A percentile compares a stretch with the other conserved stretches of the same genome.
Evolutionary conservation across 2,329 filamentous ascomycete species (phyloP).

Genomic region (Calonectria hongkongensis): DNA sequence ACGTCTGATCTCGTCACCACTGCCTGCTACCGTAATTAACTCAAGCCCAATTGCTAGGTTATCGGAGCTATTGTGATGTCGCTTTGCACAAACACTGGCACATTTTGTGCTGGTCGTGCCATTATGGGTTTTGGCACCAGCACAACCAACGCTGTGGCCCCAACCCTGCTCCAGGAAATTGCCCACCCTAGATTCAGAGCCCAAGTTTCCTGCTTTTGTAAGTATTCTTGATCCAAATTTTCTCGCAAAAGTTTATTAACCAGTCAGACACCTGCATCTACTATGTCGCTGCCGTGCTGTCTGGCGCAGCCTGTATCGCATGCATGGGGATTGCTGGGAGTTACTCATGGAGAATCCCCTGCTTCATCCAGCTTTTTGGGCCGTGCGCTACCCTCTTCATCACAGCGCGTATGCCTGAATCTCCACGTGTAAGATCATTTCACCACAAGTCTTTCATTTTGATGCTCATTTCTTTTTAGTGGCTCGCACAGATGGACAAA

Average conservation of each 20-base stretch:
- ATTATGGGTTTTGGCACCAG: conserved; percentile 13
- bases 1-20: not conserved
- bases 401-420: conserved; percentile 2
- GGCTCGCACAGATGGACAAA: conserved; percentile 18
- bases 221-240: not conserved
- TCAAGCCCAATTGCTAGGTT: not conserved
- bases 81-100: conserved; percentile 4
- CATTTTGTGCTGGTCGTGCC: conserved; percentile 5
- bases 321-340: conserved; percentile 6
- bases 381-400: not conserved
- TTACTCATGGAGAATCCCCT: conserved; percentile 12
- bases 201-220: conserved; percentile 13
- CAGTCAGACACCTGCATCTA: conserved; percentile 7
- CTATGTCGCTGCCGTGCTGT: conserved; percentile 6
- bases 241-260: not conserved
- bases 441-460: not conserved
- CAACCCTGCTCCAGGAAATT: conserved; percentile 9
- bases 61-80: conserved; percentile 11
- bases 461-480: not conserved
- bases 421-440: not conserved
- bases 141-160: not conserved
- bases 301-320: not conserved
- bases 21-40: not conserved
- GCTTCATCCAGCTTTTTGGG: conserved; percentile 1
- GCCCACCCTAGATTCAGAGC: conserved; percentile 13